Base-by-base conservation (phyloP, 1,284 basidiomycete species). In the Leccinum pallidistipes region DNA sequence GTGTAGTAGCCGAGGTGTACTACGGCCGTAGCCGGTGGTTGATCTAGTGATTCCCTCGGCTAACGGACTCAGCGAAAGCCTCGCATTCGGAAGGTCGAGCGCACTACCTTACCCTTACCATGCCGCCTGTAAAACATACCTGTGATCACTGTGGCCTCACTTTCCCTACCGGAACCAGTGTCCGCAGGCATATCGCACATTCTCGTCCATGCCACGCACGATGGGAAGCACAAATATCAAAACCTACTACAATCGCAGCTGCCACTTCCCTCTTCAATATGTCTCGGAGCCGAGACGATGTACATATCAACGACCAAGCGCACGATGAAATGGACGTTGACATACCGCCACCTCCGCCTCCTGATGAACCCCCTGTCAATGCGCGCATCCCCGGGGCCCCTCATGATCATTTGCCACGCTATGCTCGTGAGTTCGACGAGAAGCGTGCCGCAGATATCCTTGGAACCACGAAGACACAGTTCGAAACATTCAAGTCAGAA, bases 181-280 rank as follows among this genome's bases (percentile, higher is more conserved):
- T 63, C 14, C 52, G 18, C 29, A 10, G 7, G 31, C 59, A 63
- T 36, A 63, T 63, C 0, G 32, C 52, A 18, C 29, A 47, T n/a
- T 21, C 18, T 5, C 12, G 27, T 38, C 2, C 2, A n/a, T 14
- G 10, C 2, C 0, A 7, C 7, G 11, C 14, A 34, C n/a, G 0
- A 12, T 24, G 14, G 27, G 49, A 51, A 16, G 24, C 45, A 0
- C 21, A 24, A 0, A 21, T 47, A 18, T 47, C 45, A 21, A 11
- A 3, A 11, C 45, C 45, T 21, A 47, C 21, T 3, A 47, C 45
- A 21, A 6, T 18, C 3, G 21, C 45, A 1, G 11, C 45, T 21
- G 21, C 21, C 3, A 1, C n/a, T 21, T 0, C 45, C 18, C 45
- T 47, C 11, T 47, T 47, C 45, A 18, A 24, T 6, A 4, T 16